Conservation (phyloP, 768 basidiomycete genomes). For the Tricholomella constricta region DNA sequence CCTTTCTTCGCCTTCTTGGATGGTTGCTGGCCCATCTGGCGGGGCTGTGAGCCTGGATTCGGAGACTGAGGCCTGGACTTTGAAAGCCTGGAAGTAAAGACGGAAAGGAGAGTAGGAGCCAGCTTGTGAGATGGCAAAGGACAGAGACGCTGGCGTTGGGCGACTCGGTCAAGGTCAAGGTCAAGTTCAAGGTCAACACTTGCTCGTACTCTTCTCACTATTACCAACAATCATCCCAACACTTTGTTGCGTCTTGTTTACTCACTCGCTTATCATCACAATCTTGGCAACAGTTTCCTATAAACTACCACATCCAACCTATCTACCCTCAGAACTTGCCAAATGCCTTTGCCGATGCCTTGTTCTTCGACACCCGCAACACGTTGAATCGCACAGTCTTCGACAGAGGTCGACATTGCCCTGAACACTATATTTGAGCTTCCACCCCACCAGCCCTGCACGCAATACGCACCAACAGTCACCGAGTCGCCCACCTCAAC, state of each 20-base stretch:
- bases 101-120: conserved; percentile 82
- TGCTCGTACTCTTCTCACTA: background rate
- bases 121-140: conserved; percentile 47
- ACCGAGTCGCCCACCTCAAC: conserved; percentile 92
- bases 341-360: conserved; percentile 89
- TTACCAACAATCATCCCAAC: conserved; percentile 1
- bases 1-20: conserved; percentile 80
- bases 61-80: conserved; percentile 76
- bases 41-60: conserved; percentile 54
- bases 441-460: conserved; percentile 1
- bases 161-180: background rate
- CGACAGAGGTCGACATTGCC: conserved; percentile 98
- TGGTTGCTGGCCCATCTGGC: conserved; percentile 80
- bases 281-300: background rate
- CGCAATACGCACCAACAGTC: conserved; percentile 77
- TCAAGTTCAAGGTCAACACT: background rate
- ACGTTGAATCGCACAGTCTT: conserved; percentile 99
- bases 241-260: conserved; percentile 24
- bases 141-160: conserved; percentile 3
- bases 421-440: conserved; percentile 36
- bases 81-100: conserved; percentile 69
- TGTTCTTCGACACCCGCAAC: conserved; percentile 90
- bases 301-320: conserved; percentile 2
- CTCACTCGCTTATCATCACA: background rate
- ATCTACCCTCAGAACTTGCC: conserved; percentile 76